Conservation (phyloP, 345 rosid genomes). For the Camelina neglecta region DNA sequence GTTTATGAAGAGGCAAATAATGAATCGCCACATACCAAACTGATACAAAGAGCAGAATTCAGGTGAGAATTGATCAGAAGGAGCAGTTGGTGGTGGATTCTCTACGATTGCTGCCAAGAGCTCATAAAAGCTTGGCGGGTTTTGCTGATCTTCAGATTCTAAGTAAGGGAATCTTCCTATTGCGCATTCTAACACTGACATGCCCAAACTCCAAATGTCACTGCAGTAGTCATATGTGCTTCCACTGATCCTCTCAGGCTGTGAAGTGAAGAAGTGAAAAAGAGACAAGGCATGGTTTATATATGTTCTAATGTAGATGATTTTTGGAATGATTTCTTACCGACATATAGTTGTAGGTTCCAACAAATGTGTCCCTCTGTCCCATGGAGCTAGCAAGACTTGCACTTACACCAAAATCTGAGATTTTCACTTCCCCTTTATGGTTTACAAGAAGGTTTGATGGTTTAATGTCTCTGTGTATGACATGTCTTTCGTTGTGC, state of each 20-base stretch:
- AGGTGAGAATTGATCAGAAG: conserved; percentile 89
- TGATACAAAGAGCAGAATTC: conserved; percentile 92
- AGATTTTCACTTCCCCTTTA: conserved; percentile 84
- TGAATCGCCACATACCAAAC: conserved; percentile 59
- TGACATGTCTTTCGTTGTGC: conserved; percentile 85
- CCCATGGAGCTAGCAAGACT: conserved; percentile 80
- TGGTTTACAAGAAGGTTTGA: conserved; percentile 87
- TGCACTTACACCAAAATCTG: conserved; percentile 92
- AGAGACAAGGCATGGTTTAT: background rate
- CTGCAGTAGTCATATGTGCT: conserved; percentile 82
- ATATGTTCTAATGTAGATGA: conserved; percentile 8
- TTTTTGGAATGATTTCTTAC: conserved; percentile 50
- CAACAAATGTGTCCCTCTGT: conserved; percentile 88
- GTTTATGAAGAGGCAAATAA: background rate
- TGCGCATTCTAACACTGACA: conserved; percentile 90
- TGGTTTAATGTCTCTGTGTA: conserved; percentile 89
- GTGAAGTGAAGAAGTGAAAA: conserved; percentile 35
- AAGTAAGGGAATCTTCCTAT: conserved; percentile 84
- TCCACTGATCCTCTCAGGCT: conserved; percentile 94
- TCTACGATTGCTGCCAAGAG: conserved; percentile 87
- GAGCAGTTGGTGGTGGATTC: conserved; percentile 88
- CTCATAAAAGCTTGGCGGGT: conserved; percentile 89
- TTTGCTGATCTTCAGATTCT: conserved; percentile 78
- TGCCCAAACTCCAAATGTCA: conserved; percentile 87
- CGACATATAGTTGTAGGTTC: conserved; percentile 94